Conservation (phyloP, 2,329 filamentous ascomycete genomes). For the Coniochaeta sp. region DNA sequence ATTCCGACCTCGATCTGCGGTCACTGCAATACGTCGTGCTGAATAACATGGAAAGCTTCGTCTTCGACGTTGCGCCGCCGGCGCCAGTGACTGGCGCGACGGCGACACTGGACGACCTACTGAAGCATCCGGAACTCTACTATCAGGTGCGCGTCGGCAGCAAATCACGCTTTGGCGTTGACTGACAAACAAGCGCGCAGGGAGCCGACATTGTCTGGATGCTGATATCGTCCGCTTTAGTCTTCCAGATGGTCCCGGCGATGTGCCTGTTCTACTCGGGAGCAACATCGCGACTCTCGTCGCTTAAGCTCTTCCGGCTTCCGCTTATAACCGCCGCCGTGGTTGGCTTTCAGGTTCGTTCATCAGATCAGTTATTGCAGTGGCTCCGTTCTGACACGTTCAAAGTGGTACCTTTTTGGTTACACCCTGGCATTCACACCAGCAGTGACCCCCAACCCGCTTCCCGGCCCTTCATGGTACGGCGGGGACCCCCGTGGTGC, state of each 20-base stretch:
- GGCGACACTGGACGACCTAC: slow-evolving; percentile 4
- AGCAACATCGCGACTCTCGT: slow-evolving; percentile 7
- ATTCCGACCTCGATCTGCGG: neutral
- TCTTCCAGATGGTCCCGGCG: slow-evolving; percentile 12
- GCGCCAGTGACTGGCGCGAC: neutral
- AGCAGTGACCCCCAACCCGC: neutral
- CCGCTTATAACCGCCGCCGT: slow-evolving; percentile 10
- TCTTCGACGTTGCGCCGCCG: neutral
- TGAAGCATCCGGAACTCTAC: slow-evolving; percentile 8
- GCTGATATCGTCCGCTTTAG: slow-evolving; percentile 8
- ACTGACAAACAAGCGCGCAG: neutral
- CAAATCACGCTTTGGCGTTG: neutral
- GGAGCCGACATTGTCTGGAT: slow-evolving; percentile 11
- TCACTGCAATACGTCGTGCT: neutral
- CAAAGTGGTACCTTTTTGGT: slow-evolving; percentile 12
- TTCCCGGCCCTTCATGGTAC: slow-evolving; percentile 7
- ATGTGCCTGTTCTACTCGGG: slow-evolving; percentile 11
- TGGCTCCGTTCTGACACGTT: neutral
- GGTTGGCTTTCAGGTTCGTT: slow-evolving; percentile 10
- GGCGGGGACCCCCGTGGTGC: slow-evolving; percentile 7
- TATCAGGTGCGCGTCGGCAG: slow-evolving; percentile 5
- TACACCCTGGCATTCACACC: slow-evolving; percentile 11
- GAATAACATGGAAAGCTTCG: neutral
- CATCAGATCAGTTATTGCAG: too few relatives aligned
- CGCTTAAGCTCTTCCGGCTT: slow-evolving; percentile 10